Evolutionary conservation across 768 basidiomycete genomes (phyloP).

Genomic region (Xerocomus spinulosus): DNA sequence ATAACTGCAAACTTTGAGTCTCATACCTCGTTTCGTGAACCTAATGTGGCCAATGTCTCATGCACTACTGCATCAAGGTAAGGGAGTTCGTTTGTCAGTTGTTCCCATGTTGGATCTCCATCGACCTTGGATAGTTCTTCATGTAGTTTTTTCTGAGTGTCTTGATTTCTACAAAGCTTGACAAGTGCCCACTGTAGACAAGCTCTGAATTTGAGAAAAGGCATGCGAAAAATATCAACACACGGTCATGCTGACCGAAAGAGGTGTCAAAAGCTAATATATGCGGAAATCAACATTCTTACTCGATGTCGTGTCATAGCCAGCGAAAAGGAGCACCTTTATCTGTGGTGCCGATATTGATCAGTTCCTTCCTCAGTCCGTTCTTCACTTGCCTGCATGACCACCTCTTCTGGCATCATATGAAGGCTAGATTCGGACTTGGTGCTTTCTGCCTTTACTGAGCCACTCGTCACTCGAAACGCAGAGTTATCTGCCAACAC

Average conservation of each 20-base stretch:
- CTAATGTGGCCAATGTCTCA: slow-evolving; percentile 42
- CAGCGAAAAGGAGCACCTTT: slow-evolving; percentile 37
- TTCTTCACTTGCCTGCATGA: slow-evolving; percentile 25
- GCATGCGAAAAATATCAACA: not conserved
- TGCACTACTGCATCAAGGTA: slow-evolving; percentile 51
- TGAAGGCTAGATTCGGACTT: slow-evolving; percentile 22
- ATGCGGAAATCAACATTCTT: not conserved
- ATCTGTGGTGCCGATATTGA: slow-evolving; percentile 15
- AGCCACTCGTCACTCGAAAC: not conserved
- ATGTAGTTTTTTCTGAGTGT: slow-evolving; percentile 44
- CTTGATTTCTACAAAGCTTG: slow-evolving; percentile 43
- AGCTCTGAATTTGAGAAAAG: not conserved
- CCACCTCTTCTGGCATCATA: slow-evolving; percentile 39
- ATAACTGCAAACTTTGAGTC: no score
- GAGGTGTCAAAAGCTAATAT: not conserved
- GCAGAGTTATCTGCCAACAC: not conserved
- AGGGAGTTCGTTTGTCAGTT: slow-evolving; percentile 44
- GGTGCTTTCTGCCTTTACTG: slow-evolving; percentile 37
- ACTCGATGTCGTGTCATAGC: slow-evolving; percentile 43
- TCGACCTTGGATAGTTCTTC: slow-evolving; percentile 42
- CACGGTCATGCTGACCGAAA: slow-evolving; percentile 25
- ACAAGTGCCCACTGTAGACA: slow-evolving; percentile 46
- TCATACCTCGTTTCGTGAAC: no score
- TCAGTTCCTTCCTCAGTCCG: not conserved
- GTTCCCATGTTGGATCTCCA: slow-evolving; percentile 52